phyloP scores from a whole-genome alignment of 768 basidiomycete genomes.

The Exidia glandulosa region DNA sequence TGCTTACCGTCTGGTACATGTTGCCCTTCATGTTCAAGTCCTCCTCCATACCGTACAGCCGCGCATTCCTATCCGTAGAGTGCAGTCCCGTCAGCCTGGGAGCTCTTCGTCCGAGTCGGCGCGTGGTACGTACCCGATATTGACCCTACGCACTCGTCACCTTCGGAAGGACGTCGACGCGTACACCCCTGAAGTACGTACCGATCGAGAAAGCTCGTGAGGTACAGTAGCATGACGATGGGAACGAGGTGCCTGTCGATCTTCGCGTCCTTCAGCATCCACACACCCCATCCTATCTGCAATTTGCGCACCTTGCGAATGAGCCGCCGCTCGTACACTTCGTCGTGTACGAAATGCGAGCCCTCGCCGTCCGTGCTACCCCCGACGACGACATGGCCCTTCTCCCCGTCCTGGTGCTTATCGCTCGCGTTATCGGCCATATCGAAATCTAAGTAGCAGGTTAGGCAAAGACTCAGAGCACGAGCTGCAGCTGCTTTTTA shows the following conservation, averaged over 20 bases:
- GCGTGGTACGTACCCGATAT: not conserved
- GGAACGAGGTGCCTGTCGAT: constrained; percentile 6
- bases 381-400: no score
- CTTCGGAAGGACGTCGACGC: no score
- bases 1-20: constrained; percentile 4
- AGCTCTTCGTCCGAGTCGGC: not conserved
- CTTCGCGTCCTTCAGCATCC: not conserved
- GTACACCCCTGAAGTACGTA: not conserved
- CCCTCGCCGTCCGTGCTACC: no score
- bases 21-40: constrained; percentile 3
- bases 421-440: no score
- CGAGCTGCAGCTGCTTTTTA: no score
- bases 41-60: constrained; percentile 8
- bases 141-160: not conserved
- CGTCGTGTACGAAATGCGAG: no score
- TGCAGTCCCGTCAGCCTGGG: not conserved
- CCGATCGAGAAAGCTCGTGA: constrained; percentile 5
- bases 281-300: not conserved
- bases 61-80: constrained; percentile 5
- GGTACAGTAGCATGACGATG: constrained; percentile 6
- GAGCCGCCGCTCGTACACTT: not conserved
- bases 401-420: no score
- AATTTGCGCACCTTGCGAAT: not conserved
- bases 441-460: no score
- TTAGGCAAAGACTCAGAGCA: no score